Evolutionary conservation across 2,329 filamentous ascomycete genomes (phyloP).

Genomic region (Colletotrichum magnum): DNA sequence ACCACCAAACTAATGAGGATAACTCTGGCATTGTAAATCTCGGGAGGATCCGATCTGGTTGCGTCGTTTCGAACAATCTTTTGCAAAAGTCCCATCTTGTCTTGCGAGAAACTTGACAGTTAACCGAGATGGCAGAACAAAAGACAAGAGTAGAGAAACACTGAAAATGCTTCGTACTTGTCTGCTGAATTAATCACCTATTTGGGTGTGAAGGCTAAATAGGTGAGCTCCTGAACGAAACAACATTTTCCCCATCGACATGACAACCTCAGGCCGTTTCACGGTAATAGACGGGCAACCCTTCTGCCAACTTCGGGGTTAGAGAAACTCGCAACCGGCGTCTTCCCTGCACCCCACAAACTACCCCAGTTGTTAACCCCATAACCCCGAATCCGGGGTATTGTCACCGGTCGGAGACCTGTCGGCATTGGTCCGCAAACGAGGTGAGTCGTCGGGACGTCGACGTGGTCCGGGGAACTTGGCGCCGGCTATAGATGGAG

Average conservation of each 20-base stretch:
- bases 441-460: slow-evolving; percentile 1
- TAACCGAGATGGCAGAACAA: too few relatives aligned
- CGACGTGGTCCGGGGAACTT: not conserved
- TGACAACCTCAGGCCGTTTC: not conserved
- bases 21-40: slow-evolving; percentile 80
- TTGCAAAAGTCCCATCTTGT: slow-evolving; percentile 39
- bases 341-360: slow-evolving; percentile 15
- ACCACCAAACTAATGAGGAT: slow-evolving; percentile 74
- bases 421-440: slow-evolving; percentile 2
- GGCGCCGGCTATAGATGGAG: slow-evolving; percentile 21
- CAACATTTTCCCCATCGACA: not conserved
- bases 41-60: slow-evolving; percentile 75
- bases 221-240: slow-evolving; percentile 4
- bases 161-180: not conserved
- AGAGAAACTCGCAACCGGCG: not conserved
- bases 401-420: not conserved
- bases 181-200: too few relatives aligned
- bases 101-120: not conserved
- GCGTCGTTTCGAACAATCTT: slow-evolving; percentile 69
- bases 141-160: not conserved
- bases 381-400: slow-evolving; percentile 21
- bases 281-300: slow-evolving; percentile 13
- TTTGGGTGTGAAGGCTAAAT: not conserved
- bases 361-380: slow-evolving; percentile 4
- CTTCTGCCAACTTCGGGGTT: not conserved